Base-by-base conservation (phyloP, 1,284 basidiomycete genomes). In the Heterobasidion annosum region DNA sequence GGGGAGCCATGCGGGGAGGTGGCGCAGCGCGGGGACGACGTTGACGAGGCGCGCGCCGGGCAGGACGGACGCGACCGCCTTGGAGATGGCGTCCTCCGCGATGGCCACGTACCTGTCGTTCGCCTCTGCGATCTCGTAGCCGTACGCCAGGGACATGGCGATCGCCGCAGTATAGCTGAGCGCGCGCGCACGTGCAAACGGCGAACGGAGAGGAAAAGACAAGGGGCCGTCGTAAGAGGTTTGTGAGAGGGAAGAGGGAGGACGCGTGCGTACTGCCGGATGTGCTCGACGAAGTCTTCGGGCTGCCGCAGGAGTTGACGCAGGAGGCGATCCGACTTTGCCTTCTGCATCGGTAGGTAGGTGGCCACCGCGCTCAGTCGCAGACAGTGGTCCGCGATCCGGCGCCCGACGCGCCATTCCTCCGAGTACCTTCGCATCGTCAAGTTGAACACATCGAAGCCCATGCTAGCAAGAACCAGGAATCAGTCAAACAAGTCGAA, bases 1-100 rank as follows among this genome's bases (percentile, higher is more conserved):
- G 8, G 51, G 51, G 6, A 52, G 43, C 40, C 40, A 52, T 15
- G 9, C 25, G 5, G 51, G 51, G 10, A 52, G 10, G n/a, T 52
- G 34, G 32, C 43, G 16, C 51, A 52, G 19, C 46, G 44, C 43
- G 7, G 57, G 56, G 15, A 58, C 12, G 8, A 40, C 42, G 33
- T 58, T 58, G 16, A 57, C 50, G 3, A 58, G 52, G 6, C 54
- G 9, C 6, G 45, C 19, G 25, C 52, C 50, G 2, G 57, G 57
- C 2, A 57, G 13, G 4, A 15, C 2, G 2, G 15, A 12, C 8
- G 1, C 5, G 1, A 37, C 2, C 6, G 7, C 46, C 8, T 49
- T 4, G 1, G 15, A 1, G 9, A 8, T 34, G 10, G 53, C 6
- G 2, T 50, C 25, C 16, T 8, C 52, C 2, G 52, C n/a, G 13